Base-by-base conservation (phyloP, 1,284 basidiomycete species). In the Ceratobasidium sp. region DNA sequence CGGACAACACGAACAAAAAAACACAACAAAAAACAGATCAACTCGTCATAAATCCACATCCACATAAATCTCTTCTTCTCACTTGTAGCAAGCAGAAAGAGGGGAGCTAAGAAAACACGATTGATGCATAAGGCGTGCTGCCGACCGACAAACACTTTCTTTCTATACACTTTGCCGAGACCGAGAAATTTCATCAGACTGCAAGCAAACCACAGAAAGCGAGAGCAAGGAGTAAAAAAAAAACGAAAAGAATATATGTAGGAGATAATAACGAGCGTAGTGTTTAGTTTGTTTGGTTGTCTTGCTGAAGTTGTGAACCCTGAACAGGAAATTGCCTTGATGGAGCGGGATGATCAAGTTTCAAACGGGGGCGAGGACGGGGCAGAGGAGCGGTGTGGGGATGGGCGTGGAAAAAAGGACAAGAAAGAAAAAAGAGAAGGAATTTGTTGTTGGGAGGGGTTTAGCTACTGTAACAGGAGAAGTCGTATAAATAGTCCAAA, bases 401-500 rank as follows among this genome's bases (percentile, higher is more conserved):
- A 2, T 33, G 33, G 33, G 33, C 33, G 33, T 33, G 33, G 33
- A 33, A 33, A 33, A 52, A 74, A 61, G 50, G 70, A 23, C 23
- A 38, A 26, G 46, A 26, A 50, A 54, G 50, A 73, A 50, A n/a
- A n/a, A 20, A 54, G 59, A 17, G 70, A 74, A 74, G 33, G 38
- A 38, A 1, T 20, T 40, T 44, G 23, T 48, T 33, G 61, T 68
- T 61, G 69, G 59, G 44, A 40, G 61, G 48, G 17, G 69, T 59
- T 71, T 59, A 59, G 54, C 61, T 71, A 71, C 26, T 71, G 57
- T 59, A 17, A 70, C 61, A 70, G 57, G 33, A 33, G 33, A 33
- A 57, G 56, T 62, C 56, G 71, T 33, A 74, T 74, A 74, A 74
- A 74, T 74, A 74, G 71, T 74, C 71, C 71, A 74, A 74, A 61